Percentiles rank a stretch among this genome's conserved stretches.
phyloP scores from a whole-genome alignment of 2,329 filamentous ascomycete genomes.

The Alternaria novae-zelandiae region DNA sequence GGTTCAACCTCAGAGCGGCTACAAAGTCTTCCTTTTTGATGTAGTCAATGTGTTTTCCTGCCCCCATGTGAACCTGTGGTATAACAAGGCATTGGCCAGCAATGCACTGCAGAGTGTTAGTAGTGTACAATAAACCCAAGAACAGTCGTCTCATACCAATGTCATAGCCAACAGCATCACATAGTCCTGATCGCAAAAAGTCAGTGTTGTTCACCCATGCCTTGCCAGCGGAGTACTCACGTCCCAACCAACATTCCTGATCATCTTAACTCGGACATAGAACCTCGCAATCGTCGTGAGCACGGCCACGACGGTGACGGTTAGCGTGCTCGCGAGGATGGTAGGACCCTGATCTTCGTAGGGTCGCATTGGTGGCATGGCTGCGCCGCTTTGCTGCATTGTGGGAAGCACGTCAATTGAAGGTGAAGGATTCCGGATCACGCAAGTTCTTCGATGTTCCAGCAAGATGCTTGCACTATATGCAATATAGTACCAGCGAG shows the following conservation, averaged over 20 bases:
- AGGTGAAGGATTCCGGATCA: not conserved
- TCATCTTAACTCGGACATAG: slow-evolving; percentile 58
- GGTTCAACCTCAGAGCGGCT: slow-evolving; percentile 55
- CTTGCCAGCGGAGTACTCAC: slow-evolving; percentile 31
- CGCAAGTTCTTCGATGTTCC: not conserved
- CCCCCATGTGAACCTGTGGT: slow-evolving; percentile 52
- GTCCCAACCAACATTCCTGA: slow-evolving; percentile 59
- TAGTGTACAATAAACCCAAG: not conserved
- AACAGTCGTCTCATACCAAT: slow-evolving; percentile 26
- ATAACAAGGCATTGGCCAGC: slow-evolving; percentile 52
- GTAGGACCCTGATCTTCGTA: slow-evolving; percentile 38
- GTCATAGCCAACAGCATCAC: slow-evolving; percentile 52
- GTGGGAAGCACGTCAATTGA: not conserved
- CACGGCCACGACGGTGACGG: slow-evolving; percentile 50
- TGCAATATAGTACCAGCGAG: not conserved
- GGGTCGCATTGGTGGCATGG: not conserved
- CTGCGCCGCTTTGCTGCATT: not conserved
- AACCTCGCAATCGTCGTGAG: slow-evolving; percentile 51
- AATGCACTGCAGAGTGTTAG: slow-evolving; percentile 39
- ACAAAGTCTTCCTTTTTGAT: slow-evolving; percentile 44
- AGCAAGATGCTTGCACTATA: not conserved
- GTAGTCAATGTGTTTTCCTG: slow-evolving; percentile 55
- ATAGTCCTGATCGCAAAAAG: slow-evolving; percentile 43
- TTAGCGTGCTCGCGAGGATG: slow-evolving; percentile 52
- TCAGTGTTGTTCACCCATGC: slow-evolving; percentile 8